Evolutionary conservation across 768 basidiomycete genomes (phyloP), one percentile per base, ranked within the genome.

Genomic region (Zangia roseola): DNA sequence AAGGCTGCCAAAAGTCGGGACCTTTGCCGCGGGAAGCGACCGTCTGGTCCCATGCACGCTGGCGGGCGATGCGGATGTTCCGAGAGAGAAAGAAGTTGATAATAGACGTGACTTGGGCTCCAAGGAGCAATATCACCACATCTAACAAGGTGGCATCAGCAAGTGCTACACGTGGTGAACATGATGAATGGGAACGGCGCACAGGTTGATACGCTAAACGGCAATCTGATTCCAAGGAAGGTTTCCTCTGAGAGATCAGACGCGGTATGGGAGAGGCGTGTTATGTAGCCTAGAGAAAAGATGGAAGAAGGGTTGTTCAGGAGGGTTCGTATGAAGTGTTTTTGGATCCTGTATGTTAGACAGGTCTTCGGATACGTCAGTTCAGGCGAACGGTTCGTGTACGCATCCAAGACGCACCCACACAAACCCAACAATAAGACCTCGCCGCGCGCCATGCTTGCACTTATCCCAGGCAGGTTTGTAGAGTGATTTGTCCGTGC

Each of bases 381-480:
- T 34, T 28, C 21, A 42, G n/a, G 12, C 9, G 17, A 33, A 44
- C 28, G 14, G 6, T 28, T 4, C 28, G 16, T 25, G 49, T 19
- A 38, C 2, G 24, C 37, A 10, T 2, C 13, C 2, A 2, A 26
- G 19, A 69, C 77, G 33, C 59, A 86, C 89, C 89, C 89, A 92
- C 26, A 79, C 65, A 0, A 77, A 61, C 0, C 86, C 92, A 34
- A 91, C 85, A 14, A 79, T 67, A 0, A 79, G 71, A 0, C 94
- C 93, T 17, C 92, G 72, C 40, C 76, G 62, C 2, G 80, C 79
- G 0, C 88, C 94, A 67, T 94, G 86, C 54, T 75, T 79, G 63
- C 91, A 89, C 69, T 91, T 94, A 60, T 87, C 71, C 90, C 93
- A 91, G 8, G 87, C 83, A 5, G 92, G 91, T 21, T 74, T 70